Evolutionary conservation across 164 flowering plant species (phyloP).

Genomic region (Amborella trichopoda): DNA sequence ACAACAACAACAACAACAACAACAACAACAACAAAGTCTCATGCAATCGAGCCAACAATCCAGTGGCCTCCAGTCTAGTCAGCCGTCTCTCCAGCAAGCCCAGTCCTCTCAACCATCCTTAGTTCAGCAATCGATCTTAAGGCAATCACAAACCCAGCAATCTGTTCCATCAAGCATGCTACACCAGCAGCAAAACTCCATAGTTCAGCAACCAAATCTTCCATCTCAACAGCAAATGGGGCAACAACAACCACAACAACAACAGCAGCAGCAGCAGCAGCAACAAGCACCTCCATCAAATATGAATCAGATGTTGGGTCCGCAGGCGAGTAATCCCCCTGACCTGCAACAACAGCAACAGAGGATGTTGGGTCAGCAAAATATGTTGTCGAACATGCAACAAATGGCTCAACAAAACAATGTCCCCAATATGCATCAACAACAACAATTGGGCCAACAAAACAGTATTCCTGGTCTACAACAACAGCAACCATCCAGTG

Average conservation of each 20-base stretch:
- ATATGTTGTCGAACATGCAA: constrained; percentile 19
- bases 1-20: constrained; percentile 58
- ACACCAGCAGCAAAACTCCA: constrained; percentile 55
- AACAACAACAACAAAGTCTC: constrained; percentile 47
- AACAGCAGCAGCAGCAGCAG: constrained; percentile 48
- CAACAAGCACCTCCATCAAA: constrained; percentile 29
- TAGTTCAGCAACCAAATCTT: constrained; percentile 49
- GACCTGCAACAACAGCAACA: constrained; percentile 67
- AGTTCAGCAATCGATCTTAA: constrained; percentile 30
- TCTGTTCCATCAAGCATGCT: constrained; percentile 44
- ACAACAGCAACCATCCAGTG: constrained; percentile 40
- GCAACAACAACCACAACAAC: constrained; percentile 49
- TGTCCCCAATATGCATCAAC: constrained; percentile 53
- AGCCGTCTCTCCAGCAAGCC: constrained; percentile 24
- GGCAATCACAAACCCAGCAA: constrained; percentile 58
- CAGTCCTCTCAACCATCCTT: constrained; percentile 49
- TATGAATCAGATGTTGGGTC: constrained; percentile 52
- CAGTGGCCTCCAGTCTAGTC: constrained; percentile 22
- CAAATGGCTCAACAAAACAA: constrained; percentile 28
- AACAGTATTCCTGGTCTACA: constrained; percentile 43
- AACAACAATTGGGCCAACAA: constrained; percentile 40
- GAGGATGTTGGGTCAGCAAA: constrained; percentile 39
- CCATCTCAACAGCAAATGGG: constrained; percentile 24
- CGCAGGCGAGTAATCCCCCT: constrained; percentile 37
- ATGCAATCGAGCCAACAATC: constrained; percentile 27